Conservation (phyloP, 2,329 filamentous ascomycete species). For the Bipolaris oryzae region DNA sequence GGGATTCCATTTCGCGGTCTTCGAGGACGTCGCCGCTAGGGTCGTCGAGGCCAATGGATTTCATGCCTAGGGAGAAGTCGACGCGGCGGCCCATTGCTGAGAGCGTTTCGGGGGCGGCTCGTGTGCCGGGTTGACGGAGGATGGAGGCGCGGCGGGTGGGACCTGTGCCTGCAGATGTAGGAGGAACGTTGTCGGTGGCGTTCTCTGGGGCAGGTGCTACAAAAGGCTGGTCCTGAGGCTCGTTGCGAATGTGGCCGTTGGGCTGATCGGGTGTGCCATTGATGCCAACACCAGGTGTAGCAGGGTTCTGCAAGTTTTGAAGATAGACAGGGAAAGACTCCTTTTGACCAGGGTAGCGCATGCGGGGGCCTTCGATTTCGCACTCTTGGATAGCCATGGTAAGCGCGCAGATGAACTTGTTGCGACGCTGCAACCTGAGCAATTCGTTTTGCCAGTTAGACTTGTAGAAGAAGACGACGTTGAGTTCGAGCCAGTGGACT, state of each 20-base stretch:
- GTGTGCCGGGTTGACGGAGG: constrained; percentile 58
- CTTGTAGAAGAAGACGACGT: constrained; percentile 97
- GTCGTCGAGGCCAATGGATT: constrained; percentile 62
- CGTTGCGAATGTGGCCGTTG: constrained; percentile 44
- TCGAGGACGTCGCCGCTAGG: constrained; percentile 70
- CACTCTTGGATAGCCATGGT: constrained; percentile 84
- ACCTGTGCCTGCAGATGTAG: constrained; percentile 3
- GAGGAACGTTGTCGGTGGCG: constrained; percentile 7
- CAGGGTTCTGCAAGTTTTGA: constrained; percentile 57
- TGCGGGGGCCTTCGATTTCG: constrained; percentile 82
- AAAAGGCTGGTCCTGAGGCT: constrained; percentile 51
- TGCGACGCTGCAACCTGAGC: constrained; percentile 84
- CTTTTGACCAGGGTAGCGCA: constrained; percentile 72
- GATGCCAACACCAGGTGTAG: constrained; percentile 51
- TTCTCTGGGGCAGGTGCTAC: constrained; percentile 43
- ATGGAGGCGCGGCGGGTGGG: constrained; percentile 57
- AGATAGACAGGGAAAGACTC: constrained; percentile 71
- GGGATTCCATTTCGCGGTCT: constrained; percentile 52
- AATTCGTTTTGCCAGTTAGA: constrained; percentile 96
- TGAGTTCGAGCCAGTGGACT: constrained; percentile 83
- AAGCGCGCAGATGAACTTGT: constrained; percentile 91
- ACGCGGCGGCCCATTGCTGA: constrained; percentile 66
- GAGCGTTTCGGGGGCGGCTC: constrained; percentile 62
- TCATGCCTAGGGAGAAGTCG: constrained; percentile 74
- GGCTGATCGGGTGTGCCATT: constrained; percentile 55